These are phyloP conservation scores for Fusarium nanum DNA, from an alignment of 2,329 filamentous ascomycete species.

Conservation along the genomic window DNA sequence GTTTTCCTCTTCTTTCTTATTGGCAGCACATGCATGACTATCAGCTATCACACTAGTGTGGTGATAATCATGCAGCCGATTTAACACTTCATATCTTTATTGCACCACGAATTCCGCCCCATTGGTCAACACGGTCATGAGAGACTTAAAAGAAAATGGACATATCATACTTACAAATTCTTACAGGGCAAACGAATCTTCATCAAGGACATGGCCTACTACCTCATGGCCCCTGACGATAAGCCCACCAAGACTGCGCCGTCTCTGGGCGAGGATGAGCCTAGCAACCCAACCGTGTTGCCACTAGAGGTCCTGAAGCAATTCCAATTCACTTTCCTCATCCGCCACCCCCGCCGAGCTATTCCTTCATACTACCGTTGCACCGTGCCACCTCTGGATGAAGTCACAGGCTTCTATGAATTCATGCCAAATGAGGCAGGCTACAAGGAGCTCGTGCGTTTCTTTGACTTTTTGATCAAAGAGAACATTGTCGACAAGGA, in stretches of 20 bases:
- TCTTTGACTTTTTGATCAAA: constrained; percentile 85
- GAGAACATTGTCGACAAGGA: constrained; percentile 77
- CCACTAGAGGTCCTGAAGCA: constrained; percentile 77
- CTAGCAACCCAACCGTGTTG: constrained; percentile 85
- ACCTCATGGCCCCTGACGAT: constrained; percentile 81
- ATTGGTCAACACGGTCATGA: constrained; percentile 1
- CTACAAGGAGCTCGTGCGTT: constrained; percentile 84
- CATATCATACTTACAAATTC: constrained; percentile 44
- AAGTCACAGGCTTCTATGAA: constrained; percentile 84
- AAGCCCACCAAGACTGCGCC: constrained; percentile 78
- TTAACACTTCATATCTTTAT: constrained; percentile 11
- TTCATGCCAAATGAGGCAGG: constrained; percentile 92
- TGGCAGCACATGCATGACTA: neutral
- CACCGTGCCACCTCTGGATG: constrained; percentile 86
- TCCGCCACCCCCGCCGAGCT: constrained; percentile 91
- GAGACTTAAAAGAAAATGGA: neutral
- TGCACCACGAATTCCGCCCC: neutral
- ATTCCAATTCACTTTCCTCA: constrained; percentile 96
- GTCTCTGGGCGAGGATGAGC: constrained; percentile 76
- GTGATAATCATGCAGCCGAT: constrained; percentile 6
- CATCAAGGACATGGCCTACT: constrained; percentile 98
- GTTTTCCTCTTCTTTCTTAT: neutral
- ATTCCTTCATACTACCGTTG: constrained; percentile 96
- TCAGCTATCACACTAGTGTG: neutral
- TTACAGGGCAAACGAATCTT: constrained; percentile 87